phyloP scores from a whole-genome alignment of 441 rosid genomes.

The Syzygium malaccense region DNA sequence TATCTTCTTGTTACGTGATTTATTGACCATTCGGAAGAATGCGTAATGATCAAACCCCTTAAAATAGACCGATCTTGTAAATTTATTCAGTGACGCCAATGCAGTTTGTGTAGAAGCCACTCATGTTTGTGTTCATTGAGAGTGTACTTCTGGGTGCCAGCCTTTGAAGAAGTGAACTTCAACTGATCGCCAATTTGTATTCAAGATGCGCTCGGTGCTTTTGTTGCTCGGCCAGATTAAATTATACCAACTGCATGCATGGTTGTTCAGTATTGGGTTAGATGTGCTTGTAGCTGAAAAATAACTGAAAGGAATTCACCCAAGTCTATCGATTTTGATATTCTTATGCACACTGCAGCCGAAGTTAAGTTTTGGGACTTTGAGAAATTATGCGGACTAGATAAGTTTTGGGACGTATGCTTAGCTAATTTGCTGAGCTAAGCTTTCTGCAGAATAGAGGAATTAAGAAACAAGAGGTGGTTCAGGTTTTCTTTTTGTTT shows the following conservation, averaged over 20 bases:
- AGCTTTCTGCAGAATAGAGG: background rate
- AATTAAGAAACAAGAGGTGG: background rate
- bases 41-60: background rate
- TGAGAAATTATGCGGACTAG: background rate
- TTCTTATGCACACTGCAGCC: background rate
- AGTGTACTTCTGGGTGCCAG: background rate
- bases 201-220: background rate
- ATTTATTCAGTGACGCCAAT: background rate
- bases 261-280: background rate
- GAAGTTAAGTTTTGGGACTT: background rate
- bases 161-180: background rate
- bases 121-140: background rate
- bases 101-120: background rate
- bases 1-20: background rate
- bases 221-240: background rate
- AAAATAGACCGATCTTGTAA: background rate
- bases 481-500: conserved; percentile 23
- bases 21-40: background rate
- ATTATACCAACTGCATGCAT: background rate
- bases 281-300: background rate
- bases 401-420: background rate
- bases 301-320: background rate
- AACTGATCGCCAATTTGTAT: background rate
- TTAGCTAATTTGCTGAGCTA: background rate
- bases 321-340: background rate